A percentile compares a stretch with the other conserved stretches of the same genome.
These are phyloP conservation scores for Scheffersomyces titani DNA, from an alignment of 1,139 yeast genomes.

Conservation along the genomic window DNA sequence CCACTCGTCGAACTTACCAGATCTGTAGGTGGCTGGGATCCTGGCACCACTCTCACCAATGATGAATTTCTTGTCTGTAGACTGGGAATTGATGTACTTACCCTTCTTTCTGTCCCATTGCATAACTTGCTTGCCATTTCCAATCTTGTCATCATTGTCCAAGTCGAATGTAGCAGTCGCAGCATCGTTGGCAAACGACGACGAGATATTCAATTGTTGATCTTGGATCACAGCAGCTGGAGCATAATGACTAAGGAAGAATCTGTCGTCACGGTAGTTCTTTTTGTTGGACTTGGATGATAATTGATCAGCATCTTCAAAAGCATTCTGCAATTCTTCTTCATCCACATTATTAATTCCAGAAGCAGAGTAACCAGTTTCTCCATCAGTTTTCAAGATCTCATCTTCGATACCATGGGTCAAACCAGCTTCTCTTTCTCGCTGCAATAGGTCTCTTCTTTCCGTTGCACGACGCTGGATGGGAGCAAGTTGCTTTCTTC, in stretches of 20 bases:
- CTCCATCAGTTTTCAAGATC: slow-evolving; percentile 54
- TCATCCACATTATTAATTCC: slow-evolving; percentile 30
- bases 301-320: slow-evolving; percentile 59
- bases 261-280: slow-evolving; percentile 75
- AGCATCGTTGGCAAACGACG: slow-evolving; percentile 84
- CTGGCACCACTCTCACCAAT: slow-evolving; percentile 94
- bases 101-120: slow-evolving; percentile 96
- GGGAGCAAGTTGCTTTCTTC: slow-evolving; percentile 88
- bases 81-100: slow-evolving; percentile 79
- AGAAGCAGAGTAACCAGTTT: slow-evolving; percentile 54
- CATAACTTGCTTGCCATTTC: slow-evolving; percentile 68
- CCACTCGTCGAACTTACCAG: slow-evolving; percentile 94
- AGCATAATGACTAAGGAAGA: slow-evolving; percentile 88
- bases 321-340: slow-evolving; percentile 30
- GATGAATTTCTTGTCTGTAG: slow-evolving; percentile 82
- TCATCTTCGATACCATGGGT: slow-evolving; percentile 75
- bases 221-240: slow-evolving; percentile 81
- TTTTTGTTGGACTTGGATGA: slow-evolving; percentile 40
- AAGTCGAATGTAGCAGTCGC: slow-evolving; percentile 83
- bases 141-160: slow-evolving; percentile 73
- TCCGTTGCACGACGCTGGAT: slow-evolving; percentile 79
- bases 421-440: slow-evolving; percentile 76
- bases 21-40: slow-evolving; percentile 88
- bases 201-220: slow-evolving; percentile 63
- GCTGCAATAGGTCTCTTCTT: slow-evolving; percentile 65